Percentiles rank a stretch among this genome's conserved stretches.
Evolutionary conservation across 805 yeast genomes (phyloP).

Genomic region (Ogataea ramenticola): DNA sequence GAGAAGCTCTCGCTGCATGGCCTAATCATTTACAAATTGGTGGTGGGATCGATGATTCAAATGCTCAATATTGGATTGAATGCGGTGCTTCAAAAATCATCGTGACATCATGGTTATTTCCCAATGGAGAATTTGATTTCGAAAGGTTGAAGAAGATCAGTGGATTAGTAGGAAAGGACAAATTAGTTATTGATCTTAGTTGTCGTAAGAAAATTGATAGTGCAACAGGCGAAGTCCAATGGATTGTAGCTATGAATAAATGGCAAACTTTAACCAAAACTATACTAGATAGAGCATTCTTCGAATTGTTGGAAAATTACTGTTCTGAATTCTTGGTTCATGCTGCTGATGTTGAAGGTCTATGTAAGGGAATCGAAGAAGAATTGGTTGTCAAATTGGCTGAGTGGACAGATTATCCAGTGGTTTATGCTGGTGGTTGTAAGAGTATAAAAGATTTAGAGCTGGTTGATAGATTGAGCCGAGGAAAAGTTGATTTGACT

Average conservation of each 20-base stretch:
- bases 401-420: conserved; percentile 70
- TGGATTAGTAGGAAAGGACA: conserved; percentile 50
- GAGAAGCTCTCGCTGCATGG: conserved; percentile 67
- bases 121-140: conserved; percentile 45
- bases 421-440: conserved; percentile 98
- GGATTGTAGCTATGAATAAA: conserved; percentile 97
- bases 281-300: conserved; percentile 44
- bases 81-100: conserved; percentile 81
- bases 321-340: conserved; percentile 88
- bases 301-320: conserved; percentile 48
- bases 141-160: conserved; percentile 47
- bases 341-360: conserved; percentile 98
- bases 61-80: conserved; percentile 75
- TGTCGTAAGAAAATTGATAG: conserved; percentile 44
- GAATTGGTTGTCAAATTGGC: conserved; percentile 64
- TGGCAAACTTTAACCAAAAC: conserved; percentile 88
- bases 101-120: conserved; percentile 87
- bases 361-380: conserved; percentile 88
- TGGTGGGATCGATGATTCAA: conserved; percentile 77
- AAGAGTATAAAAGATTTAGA: conserved; percentile 60
- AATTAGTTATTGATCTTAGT: conserved; percentile 83
- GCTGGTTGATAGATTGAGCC: conserved; percentile 58
- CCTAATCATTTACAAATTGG: conserved; percentile 77
- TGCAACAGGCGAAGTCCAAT: conserved; percentile 29
- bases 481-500: conserved; percentile 84